Evolutionary conservation across 805 yeast genomes (phyloP), one percentile per base, ranked within the genome.

Genomic region (Suhomyces tanzawaensis): DNA sequence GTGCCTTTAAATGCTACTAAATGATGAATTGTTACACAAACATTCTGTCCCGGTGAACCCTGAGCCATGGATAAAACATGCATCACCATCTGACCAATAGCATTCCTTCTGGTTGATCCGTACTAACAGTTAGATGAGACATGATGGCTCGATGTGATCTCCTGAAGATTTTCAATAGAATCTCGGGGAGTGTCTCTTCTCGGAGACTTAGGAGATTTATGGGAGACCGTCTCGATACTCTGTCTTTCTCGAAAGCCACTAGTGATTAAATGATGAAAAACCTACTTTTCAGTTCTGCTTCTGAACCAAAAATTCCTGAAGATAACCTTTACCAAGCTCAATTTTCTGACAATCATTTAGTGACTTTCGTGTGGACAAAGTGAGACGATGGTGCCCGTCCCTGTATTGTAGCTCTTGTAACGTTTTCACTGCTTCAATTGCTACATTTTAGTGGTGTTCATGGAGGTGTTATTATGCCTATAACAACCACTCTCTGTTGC

Each of bases 1-100:
- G 46, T 42, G 34, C 29, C 18, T 29, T 19, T 19, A 23, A 30
- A 12, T 27, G 24, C 21, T 36, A 14, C 25, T 12, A 12, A n/a
- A 22, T 46, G 50, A 46, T 46, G 50, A 24, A 46, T 41, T 36
- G 47, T 44, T 41, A 34, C 50, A 46, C 50, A 44, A 41, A 46
- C 41, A 41, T 40, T 41, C 30, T n/a, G 22, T 40, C 58, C 70
- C 74, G 77, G 78, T 64, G 78, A 74, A 57, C 55, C 76, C 75
- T 85, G 93, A 81, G 82, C 93, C 84, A 66, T 67, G 85, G 85
- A 81, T 77, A 69, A 69, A 66, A 79, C 96, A 87, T 87, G 96
- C 96, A 87, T 87, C 95, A 87, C 96, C 96, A 87, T 84, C 95
- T 87, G 95, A 86, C 57, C 51, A 19, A 24, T 29, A 17, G 32